phyloP scores from a whole-genome alignment of 176 grass and related monocot species.

The Cenchrus americanus region DNA sequence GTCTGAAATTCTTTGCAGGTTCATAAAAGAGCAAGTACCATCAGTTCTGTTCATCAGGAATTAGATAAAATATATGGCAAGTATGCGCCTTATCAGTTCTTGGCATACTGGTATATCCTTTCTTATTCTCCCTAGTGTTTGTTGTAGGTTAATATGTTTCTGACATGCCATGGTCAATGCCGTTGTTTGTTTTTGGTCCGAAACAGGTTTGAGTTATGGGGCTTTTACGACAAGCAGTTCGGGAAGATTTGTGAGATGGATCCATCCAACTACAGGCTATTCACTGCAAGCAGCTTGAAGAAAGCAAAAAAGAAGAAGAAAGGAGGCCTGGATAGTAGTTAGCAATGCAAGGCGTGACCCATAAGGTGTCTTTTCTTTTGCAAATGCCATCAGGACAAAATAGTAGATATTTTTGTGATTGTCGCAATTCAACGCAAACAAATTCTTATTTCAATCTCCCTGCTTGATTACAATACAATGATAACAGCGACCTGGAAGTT shows the following conservation, averaged over 20 bases:
- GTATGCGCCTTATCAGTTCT: constrained; percentile 79
- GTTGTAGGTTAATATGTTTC: background rate
- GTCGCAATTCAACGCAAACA: background rate
- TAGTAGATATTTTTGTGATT: background rate
- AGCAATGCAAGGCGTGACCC: background rate
- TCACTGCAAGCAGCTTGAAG: constrained; percentile 73
- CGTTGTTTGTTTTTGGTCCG: constrained; percentile 17
- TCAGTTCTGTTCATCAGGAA: constrained; percentile 44
- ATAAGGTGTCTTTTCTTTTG: background rate
- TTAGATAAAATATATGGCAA: constrained; percentile 64
- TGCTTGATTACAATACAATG: background rate
- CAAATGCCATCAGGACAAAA: background rate
- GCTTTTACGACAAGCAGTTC: constrained; percentile 65
- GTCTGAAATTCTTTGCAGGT: constrained; percentile 49
- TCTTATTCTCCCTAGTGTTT: constrained; percentile 9
- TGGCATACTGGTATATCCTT: constrained; percentile 78
- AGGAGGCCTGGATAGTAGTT: background rate
- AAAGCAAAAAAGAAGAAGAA: constrained; percentile 11
- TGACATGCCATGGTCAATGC: background rate
- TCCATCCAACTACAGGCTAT: constrained; percentile 55
- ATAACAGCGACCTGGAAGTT: background rate
- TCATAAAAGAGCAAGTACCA: constrained; percentile 61
- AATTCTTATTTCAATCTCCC: background rate
- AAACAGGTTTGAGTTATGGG: constrained; percentile 78
- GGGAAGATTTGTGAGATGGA: constrained; percentile 72